Base-by-base conservation (phyloP, 306 rosid species). In the Vicia faba region DNA sequence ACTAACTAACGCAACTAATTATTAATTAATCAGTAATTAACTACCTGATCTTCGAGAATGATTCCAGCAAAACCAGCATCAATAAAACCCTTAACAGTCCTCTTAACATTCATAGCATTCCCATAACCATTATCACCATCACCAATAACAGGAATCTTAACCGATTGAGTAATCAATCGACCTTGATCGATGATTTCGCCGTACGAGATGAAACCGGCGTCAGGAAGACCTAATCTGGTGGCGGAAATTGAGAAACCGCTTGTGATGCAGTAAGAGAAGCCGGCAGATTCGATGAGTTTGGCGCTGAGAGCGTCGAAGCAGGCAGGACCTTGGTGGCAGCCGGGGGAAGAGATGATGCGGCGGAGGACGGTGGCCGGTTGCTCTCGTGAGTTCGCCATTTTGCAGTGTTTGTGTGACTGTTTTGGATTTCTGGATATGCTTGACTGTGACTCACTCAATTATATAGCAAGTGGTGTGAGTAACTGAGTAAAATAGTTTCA, bases 51-150 rank as follows among this genome's bases (percentile, higher is more conserved):
- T 86, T 89, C 98, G 11, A 89, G 88, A 62, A 92, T 33, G 43
- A 92, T 86, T 74, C 98, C 96, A 0, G 96, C 89, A 48, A 92
- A 87, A 46, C 98, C 96, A 18, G 96, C 96, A 63, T 62, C 55
- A 35, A 92, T 83, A 15, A 81, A 92, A 40, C 96, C 92, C 84
- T 84, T 87, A 38, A 89, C 83, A 20, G 96, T 92, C 70, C 98
- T 79, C 79, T 92, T 92, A 50, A 89, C 89, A 84, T 89, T 92
- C 89, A 92, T 70, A 23, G 91, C 91, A 74, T 92, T 87, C 4
- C 98, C 96, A 39, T 86, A 92, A 19, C 98, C 98, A 66, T 86
- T 84, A 74, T 92, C 98, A 2, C 85, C 98, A 79, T 92, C 98
- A 26, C 86, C 95, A 23, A 92, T 85, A 66, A 89, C 84, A 64